Conservation (phyloP, 257 asterid genomes). For the Nyctanthes arbortristis region DNA sequence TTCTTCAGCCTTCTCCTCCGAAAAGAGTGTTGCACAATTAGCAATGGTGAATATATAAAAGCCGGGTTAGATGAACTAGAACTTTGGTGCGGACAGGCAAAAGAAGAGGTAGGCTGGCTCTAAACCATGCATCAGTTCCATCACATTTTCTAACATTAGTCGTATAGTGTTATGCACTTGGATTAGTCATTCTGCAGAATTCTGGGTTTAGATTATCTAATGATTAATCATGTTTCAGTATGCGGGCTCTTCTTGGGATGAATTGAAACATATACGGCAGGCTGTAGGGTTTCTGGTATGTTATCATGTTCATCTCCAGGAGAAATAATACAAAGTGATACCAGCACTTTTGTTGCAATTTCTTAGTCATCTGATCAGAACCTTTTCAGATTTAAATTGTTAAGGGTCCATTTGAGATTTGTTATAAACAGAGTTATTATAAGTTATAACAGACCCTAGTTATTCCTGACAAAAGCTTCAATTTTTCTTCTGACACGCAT, state of each 20-base stretch:
- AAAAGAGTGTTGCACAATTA: constrained; percentile 67
- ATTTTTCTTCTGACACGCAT: too few relatives aligned
- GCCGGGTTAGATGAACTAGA: constrained; percentile 76
- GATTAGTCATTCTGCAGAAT: background rate
- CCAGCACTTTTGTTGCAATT: background rate
- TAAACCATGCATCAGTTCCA: constrained; percentile 8
- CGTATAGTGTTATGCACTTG: background rate
- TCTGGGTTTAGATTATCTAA: background rate
- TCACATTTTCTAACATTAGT: background rate
- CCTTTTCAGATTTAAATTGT: background rate
- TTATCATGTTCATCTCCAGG: constrained; percentile 21
- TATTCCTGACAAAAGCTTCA: too few relatives aligned
- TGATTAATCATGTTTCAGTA: constrained; percentile 42
- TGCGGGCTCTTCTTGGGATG: constrained; percentile 66
- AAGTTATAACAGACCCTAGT: too few relatives aligned
- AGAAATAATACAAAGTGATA: constrained; percentile 3
- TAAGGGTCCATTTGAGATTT: too few relatives aligned
- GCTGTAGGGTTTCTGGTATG: constrained; percentile 88
- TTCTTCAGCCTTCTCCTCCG: constrained; percentile 66
- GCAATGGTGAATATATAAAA: constrained; percentile 72
- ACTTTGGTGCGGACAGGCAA: constrained; percentile 66
- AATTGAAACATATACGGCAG: constrained; percentile 60
- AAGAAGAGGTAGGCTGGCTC: constrained; percentile 56
- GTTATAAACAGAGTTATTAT: too few relatives aligned
- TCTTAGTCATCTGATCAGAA: background rate